Conservation (phyloP, 192 early-diverging fungal species). For the Linnemannia hyalina region DNA sequence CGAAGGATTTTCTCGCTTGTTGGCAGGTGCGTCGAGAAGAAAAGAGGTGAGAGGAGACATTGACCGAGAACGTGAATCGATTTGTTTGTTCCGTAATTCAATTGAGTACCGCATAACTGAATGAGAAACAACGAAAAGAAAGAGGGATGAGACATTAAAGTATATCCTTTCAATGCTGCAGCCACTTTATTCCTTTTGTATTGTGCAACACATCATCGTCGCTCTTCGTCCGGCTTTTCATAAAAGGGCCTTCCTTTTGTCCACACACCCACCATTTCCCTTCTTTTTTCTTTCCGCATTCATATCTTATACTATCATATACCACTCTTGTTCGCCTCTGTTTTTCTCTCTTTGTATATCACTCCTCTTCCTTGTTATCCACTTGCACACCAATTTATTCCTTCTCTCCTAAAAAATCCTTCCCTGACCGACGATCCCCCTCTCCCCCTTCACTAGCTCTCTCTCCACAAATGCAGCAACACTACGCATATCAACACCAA, state of each 20-base stretch:
- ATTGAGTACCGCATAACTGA: background rate
- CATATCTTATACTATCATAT: too few relatives aligned
- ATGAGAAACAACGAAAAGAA: background rate
- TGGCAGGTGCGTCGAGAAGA: background rate
- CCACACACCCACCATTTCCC: background rate
- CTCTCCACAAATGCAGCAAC: background rate
- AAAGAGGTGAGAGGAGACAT: background rate
- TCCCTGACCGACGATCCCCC: background rate
- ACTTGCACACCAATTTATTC: background rate
- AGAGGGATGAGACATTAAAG: too few relatives aligned
- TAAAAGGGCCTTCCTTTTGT: background rate
- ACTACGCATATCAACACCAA: background rate
- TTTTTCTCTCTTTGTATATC: background rate
- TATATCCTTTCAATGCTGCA: too few relatives aligned
- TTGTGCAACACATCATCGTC: slow-evolving; percentile 7
- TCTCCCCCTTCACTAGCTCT: background rate
- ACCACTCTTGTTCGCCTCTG: too few relatives aligned
- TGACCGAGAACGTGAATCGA: slow-evolving; percentile 1
- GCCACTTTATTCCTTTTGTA: background rate
- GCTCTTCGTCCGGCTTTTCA: background rate
- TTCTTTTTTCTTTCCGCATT: too few relatives aligned
- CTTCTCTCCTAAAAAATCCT: background rate
- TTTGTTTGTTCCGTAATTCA: background rate
- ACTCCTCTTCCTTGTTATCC: background rate
- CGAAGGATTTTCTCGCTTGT: background rate